Evolutionary conservation across 2,329 filamentous ascomycete genomes (phyloP).

Genomic region (Verticillium albo-atrum): DNA sequence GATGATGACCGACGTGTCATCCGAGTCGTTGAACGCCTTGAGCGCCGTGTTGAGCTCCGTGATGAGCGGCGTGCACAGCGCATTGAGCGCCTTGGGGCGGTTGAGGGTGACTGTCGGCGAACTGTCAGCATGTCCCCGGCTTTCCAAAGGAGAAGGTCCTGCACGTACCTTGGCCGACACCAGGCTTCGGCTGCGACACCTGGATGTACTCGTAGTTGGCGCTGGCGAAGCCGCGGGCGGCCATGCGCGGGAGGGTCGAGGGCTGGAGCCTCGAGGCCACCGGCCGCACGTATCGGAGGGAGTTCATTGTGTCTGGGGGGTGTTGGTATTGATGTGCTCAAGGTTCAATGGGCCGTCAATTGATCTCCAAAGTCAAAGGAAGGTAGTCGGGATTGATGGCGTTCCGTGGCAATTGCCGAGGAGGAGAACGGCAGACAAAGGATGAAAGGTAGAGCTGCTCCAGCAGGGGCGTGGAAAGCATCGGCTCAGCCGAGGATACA

Average conservation of each 20-base stretch:
- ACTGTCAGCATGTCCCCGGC: conserved; percentile 1
- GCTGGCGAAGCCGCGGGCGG: conserved; percentile 49
- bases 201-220: conserved; percentile 73
- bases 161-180: conserved; percentile 76
- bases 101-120: conserved; percentile 72
- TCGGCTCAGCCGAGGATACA: conserved; percentile 5
- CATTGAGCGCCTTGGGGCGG: conserved; percentile 93
- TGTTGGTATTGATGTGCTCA: not conserved
- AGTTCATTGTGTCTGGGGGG: conserved; percentile 36
- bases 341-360: not conserved
- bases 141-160: conserved; percentile 5
- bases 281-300: conserved; percentile 56
- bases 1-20: conserved; percentile 70
- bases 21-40: conserved; percentile 62
- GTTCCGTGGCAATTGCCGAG: not conserved
- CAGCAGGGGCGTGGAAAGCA: not conserved
- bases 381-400: not conserved
- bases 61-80: conserved; percentile 86
- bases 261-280: conserved; percentile 56
- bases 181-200: conserved; percentile 77
- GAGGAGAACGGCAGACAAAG: not conserved
- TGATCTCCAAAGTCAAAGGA: not conserved
- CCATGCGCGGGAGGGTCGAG: conserved; percentile 51
- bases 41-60: conserved; percentile 81
- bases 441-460: not conserved